phyloP scores from a whole-genome alignment of 2,329 filamentous ascomycete genomes.

The Myriangium duriaei region DNA sequence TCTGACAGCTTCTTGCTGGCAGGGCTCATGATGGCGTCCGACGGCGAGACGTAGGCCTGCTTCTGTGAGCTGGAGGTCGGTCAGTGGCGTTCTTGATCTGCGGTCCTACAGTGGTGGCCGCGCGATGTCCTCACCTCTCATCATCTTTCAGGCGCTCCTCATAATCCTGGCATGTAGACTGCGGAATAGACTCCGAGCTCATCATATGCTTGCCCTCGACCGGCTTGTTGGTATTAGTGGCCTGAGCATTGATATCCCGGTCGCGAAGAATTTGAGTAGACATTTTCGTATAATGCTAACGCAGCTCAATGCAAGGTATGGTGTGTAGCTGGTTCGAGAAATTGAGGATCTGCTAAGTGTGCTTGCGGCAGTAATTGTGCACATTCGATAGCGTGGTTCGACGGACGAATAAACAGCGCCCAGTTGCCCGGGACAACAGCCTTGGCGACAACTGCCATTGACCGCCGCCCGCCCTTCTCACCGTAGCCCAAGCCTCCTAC shows the following conservation, averaged over 20 bases:
- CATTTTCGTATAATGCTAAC: constrained; percentile 6
- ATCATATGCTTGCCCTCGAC: constrained; percentile 28
- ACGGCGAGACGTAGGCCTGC: constrained; percentile 62
- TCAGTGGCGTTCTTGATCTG: no score
- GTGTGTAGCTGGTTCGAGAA: no score
- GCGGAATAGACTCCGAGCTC: no score
- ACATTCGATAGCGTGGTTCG: background rate
- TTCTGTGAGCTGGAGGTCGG: constrained; percentile 14
- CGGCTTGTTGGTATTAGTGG: constrained; percentile 10
- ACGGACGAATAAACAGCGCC: background rate
- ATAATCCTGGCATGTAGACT: no score
- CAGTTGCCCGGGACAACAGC: background rate
- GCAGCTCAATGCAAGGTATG: no score
- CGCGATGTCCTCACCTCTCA: constrained; percentile 4
- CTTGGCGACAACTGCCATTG: background rate
- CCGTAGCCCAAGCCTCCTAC: no score
- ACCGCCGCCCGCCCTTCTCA: no score
- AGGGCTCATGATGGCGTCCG: constrained; percentile 80
- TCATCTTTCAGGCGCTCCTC: constrained; percentile 2
- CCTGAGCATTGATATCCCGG: constrained; percentile 7
- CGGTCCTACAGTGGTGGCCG: no score
- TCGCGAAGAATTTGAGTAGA: constrained; percentile 8
- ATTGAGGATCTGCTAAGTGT: no score
- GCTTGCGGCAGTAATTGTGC: background rate
- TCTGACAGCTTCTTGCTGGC: constrained; percentile 72